A percentile compares a stretch with the other conserved stretches of the same genome.
Evolutionary conservation across 78 protist genomes (phyloP).

Genomic region (Dictyostelium brefeldianum): DNA sequence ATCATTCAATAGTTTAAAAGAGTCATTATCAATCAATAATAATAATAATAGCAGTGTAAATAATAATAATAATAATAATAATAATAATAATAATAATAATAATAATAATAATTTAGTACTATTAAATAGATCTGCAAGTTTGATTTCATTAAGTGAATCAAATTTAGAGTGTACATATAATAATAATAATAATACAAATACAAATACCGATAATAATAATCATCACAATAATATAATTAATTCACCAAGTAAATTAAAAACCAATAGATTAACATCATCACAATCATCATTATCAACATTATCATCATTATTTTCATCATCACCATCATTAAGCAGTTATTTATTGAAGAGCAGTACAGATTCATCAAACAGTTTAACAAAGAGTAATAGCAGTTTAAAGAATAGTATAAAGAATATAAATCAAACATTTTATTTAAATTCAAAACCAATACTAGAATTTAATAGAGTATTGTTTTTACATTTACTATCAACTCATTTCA

Average conservation of each 20-base stretch:
- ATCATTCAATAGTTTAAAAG: not conserved
- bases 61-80: not conserved
- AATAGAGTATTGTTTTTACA: slow-evolving; percentile 39
- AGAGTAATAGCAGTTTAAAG: not conserved
- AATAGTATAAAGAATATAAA: not conserved
- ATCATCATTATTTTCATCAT: slow-evolving; percentile 12
- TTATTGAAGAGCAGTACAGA: not conserved
- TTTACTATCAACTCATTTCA: slow-evolving; percentile 35
- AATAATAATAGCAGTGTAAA: not conserved
- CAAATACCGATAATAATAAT: not conserved
- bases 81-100: slow-evolving; percentile 11
- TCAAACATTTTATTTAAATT: slow-evolving; percentile 15
- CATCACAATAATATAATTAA: not conserved
- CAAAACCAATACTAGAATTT: slow-evolving; percentile 26
- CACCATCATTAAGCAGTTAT: not conserved
- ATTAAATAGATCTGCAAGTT: slow-evolving; percentile 14
- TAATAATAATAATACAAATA: not conserved
- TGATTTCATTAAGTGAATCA: not conserved
- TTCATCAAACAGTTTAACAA: not conserved
- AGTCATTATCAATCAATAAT: not conserved
- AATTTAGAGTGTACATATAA: not conserved
- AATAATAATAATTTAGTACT: not conserved
- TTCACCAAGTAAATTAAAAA: not conserved
- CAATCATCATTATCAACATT: not conserved
- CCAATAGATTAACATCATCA: slow-evolving; percentile 14